A percentile compares a stretch with the other conserved stretches of the same genome.
Conservation (phyloP, 2,329 filamentous ascomycete species). For the Emergomyces orientalis region DNA sequence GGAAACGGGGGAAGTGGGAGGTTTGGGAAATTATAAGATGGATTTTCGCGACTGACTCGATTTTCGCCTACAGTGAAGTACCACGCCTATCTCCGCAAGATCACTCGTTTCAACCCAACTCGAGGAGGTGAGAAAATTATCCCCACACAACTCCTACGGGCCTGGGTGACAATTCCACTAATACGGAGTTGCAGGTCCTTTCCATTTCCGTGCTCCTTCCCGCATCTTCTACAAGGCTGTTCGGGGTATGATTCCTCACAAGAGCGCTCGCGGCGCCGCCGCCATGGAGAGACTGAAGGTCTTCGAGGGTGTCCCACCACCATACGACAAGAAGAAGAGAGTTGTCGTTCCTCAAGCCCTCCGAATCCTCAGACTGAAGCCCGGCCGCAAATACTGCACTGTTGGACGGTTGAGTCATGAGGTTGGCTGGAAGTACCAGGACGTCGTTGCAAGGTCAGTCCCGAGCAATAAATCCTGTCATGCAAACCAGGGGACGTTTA, state of each 20-base stretch:
- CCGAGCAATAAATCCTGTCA: background rate
- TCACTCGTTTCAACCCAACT: constrained; percentile 98
- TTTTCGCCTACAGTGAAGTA: constrained; percentile 76
- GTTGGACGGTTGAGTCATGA: constrained; percentile 96
- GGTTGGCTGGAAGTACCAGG: constrained; percentile 99
- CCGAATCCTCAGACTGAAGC: constrained; percentile 91
- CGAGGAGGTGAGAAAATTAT: constrained; percentile 67
- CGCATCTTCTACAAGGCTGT: constrained; percentile 99
- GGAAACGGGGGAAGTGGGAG: constrained; percentile 4
- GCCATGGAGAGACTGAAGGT: constrained; percentile 98
- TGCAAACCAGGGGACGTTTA: background rate
- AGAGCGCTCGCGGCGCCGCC: constrained; percentile 94
- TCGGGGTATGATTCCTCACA: constrained; percentile 99
- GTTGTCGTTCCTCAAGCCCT: constrained; percentile 98
- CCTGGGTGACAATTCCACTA: constrained; percentile 9
- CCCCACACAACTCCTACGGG: constrained; percentile 5
- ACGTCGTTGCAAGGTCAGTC: constrained; percentile 92
- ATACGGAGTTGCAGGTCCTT: constrained; percentile 58
- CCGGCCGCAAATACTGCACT: constrained; percentile 99
- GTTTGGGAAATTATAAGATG: constrained; percentile 3
- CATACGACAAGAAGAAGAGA: constrained; percentile 99
- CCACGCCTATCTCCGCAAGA: constrained; percentile 99
- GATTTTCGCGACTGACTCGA: constrained; percentile 38
- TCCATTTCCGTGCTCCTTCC: constrained; percentile 99
- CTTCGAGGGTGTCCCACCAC: constrained; percentile 97